These are phyloP conservation scores for Metarhizium album DNA, from an alignment of 2,329 filamentous ascomycete species.

Conservation along the genomic window DNA sequence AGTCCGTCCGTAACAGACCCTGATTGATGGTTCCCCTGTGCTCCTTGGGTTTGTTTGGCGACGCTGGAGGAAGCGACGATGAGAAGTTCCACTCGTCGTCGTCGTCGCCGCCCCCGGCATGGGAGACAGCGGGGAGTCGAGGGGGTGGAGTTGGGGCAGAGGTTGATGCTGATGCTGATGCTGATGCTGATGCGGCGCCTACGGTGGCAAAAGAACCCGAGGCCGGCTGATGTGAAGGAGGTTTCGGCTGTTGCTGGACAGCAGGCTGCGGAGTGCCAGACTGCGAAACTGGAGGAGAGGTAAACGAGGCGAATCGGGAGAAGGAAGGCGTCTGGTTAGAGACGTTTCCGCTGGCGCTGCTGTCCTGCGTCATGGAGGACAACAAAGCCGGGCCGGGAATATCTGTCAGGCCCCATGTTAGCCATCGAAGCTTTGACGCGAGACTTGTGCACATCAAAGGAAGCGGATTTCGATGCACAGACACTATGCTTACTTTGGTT, in stretches of 20 bases:
- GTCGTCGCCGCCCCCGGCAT: too few species aligned
- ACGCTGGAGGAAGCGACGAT: slow-evolving; percentile 63
- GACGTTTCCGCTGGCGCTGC: slow-evolving; percentile 38
- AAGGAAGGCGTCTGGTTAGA: slow-evolving; percentile 35
- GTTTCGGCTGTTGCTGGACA: slow-evolving; percentile 34
- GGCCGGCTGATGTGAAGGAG: slow-evolving; percentile 28
- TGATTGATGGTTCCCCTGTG: slow-evolving; percentile 60
- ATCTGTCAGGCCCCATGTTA: slow-evolving; percentile 30
- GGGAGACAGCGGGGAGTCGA: slow-evolving; percentile 18
- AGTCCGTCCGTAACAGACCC: slow-evolving; percentile 59
- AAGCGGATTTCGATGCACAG: not conserved
- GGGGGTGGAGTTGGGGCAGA: slow-evolving; percentile 13
- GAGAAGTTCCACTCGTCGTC: slow-evolving; percentile 95
- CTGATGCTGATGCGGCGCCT: slow-evolving; percentile 16
- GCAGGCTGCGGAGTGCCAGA: slow-evolving; percentile 42
- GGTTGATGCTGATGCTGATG: slow-evolving; percentile 16
- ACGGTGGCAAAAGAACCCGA: slow-evolving; percentile 45
- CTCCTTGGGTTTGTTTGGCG: slow-evolving; percentile 42
- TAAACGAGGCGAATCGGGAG: slow-evolving; percentile 44
- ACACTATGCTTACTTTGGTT: slow-evolving; percentile 46
- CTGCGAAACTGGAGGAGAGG: slow-evolving; percentile 40
- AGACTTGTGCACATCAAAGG: not conserved
- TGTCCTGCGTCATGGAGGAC: slow-evolving; percentile 52
- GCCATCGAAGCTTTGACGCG: not conserved
- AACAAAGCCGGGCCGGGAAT: slow-evolving; percentile 54